phyloP scores from a whole-genome alignment of 495 filamentous ascomycete genomes.

The Tuber borchii region DNA sequence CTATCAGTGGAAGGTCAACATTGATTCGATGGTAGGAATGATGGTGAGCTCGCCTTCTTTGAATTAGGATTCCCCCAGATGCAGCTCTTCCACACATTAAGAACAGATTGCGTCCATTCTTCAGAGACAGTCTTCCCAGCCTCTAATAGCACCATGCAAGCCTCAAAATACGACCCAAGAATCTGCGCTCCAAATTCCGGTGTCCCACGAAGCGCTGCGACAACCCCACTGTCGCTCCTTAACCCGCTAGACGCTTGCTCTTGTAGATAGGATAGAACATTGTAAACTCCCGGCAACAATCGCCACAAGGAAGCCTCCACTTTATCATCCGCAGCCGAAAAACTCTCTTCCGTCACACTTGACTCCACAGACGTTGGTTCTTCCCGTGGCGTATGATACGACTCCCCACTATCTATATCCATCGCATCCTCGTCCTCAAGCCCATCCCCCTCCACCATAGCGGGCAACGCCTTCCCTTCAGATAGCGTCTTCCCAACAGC shows the following conservation, averaged over 20 bases:
- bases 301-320: background rate
- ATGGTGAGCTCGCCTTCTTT: constrained; percentile 26
- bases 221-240: constrained; percentile 15
- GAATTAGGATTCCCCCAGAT: constrained; percentile 37
- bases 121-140: constrained; percentile 9
- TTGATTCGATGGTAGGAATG: background rate
- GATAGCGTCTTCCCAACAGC: constrained; percentile 28
- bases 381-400: background rate
- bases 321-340: background rate
- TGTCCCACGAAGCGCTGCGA: constrained; percentile 20
- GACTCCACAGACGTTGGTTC: background rate
- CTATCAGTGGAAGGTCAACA: constrained; percentile 6
- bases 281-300: background rate
- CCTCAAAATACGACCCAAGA: constrained; percentile 35
- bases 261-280: constrained; percentile 26
- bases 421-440: background rate
- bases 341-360: background rate
- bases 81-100: constrained; percentile 35
- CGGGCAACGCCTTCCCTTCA: constrained; percentile 2
- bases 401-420: background rate
- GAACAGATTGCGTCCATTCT: constrained; percentile 20
- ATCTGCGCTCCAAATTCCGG: constrained; percentile 30
- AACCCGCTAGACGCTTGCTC: background rate
- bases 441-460: background rate
- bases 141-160: constrained; percentile 15